Evolutionary conservation across 495 filamentous ascomycete species (phyloP), one percentile per base, ranked within the genome.

Genomic region (Bryoglossum gracile): DNA sequence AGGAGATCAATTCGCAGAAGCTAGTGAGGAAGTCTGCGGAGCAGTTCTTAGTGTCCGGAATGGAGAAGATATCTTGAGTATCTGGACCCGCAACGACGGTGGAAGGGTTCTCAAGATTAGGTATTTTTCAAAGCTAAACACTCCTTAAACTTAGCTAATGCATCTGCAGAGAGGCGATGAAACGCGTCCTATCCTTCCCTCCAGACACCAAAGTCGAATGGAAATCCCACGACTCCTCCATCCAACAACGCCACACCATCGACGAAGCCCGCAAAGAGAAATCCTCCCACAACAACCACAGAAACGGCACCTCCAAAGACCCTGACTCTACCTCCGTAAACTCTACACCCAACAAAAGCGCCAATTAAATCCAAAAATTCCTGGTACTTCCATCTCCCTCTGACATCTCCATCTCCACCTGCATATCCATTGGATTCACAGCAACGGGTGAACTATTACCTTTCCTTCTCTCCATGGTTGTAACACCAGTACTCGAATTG

Each of bases 41-140:
- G 84, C 82, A 38, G 94, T 98, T 9, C 72, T 98, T 28, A 96
- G 91, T 64, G 87, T 98, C 45, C 75, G 92, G 48, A 91, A 88
- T 63, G 90, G 90, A 18, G 92, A 98, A 69, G 92, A 98, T 60
- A 91, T 97, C 33, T 76, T 98, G 64, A 95, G 88, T 69, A 87
- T 98, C 59, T 98, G 92, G 92, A 94, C 89, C 35, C 84, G 87
- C 62, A 89, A 86, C 56, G 83, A 92, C 56, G 90, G 90, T 14
- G 86, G 87, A 54, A 81, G 87, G 59, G 94, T 94, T 67, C 86
- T 97, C 61, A 97, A 96, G 73, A 95, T 98, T 55, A 82, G 89
- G 88, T 95, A 78, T 58, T 24, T 51, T 30, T 4, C 4, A n/a
- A 13, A 22, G 1, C 9, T 26, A 2, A 32, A 9, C 21, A 16